These are phyloP conservation scores for Massariosphaeria phaeospora DNA, from an alignment of 495 filamentous ascomycete genomes.

Conservation along the genomic window DNA sequence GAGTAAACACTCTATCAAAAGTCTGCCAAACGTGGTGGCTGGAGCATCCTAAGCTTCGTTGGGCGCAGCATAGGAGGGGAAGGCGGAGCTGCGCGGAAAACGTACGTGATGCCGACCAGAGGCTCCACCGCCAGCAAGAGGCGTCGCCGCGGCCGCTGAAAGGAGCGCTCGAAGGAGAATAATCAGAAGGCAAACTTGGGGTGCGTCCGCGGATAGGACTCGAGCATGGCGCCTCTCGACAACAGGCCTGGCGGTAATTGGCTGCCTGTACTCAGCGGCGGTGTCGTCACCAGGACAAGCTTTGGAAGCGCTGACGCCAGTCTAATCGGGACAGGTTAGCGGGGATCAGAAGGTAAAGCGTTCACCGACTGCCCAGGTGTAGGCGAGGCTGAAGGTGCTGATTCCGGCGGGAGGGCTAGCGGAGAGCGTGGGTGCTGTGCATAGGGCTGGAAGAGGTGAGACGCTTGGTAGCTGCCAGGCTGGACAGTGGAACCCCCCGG, in stretches of 20 bases:
- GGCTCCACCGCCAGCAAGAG: slow-evolving; percentile 23
- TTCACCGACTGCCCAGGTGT: slow-evolving; percentile 27
- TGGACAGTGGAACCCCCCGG: slow-evolving; percentile 29
- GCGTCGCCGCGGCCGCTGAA: neutral
- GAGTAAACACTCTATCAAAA: no score
- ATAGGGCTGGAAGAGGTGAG: slow-evolving; percentile 34
- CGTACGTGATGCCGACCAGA: neutral
- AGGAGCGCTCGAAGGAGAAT: slow-evolving; percentile 8
- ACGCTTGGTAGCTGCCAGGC: slow-evolving; percentile 32
- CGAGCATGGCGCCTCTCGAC: neutral
- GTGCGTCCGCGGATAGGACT: neutral
- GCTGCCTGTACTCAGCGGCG: slow-evolving; percentile 3
- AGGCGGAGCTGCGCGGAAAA: slow-evolving; percentile 22
- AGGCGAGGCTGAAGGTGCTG: slow-evolving; percentile 28
- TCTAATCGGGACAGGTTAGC: slow-evolving; percentile 9
- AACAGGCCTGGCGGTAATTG: slow-evolving; percentile 3
- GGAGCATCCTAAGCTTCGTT: no score
- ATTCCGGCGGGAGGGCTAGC: slow-evolving; percentile 26
- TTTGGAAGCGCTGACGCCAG: slow-evolving; percentile 28
- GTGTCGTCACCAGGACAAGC: slow-evolving; percentile 17
- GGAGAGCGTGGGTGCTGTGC: slow-evolving; percentile 21
- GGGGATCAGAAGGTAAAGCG: slow-evolving; percentile 14
- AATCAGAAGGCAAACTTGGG: slow-evolving; percentile 14
- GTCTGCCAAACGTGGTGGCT: no score
- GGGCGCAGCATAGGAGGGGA: slow-evolving; percentile 1